A percentile compares a stretch with the other conserved stretches of the same genome.
Evolutionary conservation across 495 filamentous ascomycete species (phyloP).

Genomic region (Acidiella bohemica): DNA sequence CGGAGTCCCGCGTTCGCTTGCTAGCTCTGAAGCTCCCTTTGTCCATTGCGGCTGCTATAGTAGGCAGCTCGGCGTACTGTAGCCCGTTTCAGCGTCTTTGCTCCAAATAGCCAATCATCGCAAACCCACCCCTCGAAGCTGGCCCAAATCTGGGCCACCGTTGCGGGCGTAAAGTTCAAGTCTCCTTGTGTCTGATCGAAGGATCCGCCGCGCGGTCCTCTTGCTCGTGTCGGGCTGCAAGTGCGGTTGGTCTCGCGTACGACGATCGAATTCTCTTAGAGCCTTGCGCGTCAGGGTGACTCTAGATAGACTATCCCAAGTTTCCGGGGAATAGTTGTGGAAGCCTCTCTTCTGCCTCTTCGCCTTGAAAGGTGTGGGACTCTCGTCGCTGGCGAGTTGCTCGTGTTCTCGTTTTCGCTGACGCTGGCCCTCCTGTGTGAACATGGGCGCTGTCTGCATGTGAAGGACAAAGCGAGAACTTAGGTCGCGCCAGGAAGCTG

Average conservation of each 20-base stretch:
- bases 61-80: neutral
- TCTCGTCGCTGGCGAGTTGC: neutral
- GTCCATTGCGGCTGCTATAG: neutral
- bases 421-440: neutral
- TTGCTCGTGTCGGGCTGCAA: neutral
- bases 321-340: neutral
- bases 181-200: neutral
- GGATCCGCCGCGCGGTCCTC: neutral
- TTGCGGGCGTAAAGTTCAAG: neutral
- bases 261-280: neutral
- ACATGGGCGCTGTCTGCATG: neutral
- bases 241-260: neutral
- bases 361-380: neutral
- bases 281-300: neutral
- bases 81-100: neutral
- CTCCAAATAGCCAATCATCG: neutral
- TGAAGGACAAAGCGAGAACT: neutral
- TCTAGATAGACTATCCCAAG: neutral
- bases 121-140: constrained; percentile 1
- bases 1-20: neutral
- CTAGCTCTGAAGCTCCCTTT: neutral
- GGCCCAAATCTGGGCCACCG: constrained; percentile 3
- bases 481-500: neutral
- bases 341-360: neutral
- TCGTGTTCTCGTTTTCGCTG: neutral